Base-by-base conservation (phyloP, 495 filamentous ascomycete genomes). In the Chaetomium fimeti region DNA sequence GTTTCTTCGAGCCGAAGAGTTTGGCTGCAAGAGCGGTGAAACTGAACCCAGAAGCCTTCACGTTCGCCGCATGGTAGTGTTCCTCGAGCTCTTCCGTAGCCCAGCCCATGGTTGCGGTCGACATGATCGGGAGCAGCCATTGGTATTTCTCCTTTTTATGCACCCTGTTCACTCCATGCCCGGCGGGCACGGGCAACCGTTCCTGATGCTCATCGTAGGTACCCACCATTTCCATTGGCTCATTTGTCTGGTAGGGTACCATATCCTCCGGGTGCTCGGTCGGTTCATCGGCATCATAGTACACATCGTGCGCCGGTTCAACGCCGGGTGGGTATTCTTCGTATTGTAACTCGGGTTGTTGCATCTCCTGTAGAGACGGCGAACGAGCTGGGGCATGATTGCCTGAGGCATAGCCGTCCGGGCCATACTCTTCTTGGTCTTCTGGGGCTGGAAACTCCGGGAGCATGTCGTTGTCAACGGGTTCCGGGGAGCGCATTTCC, bases 111-210 rank as follows among this genome's bases (percentile, higher is more conserved):
- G 64, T 66, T 2, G 64, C 64, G 4, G 52, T 42, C 16, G 58
- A 25, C 64, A 66, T 61, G 16, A 66, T 13, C 25, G 64, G 64
- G 16, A 66, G 58, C 25, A 66, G 32, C 64, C 64, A 66, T 8
- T 57, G 53, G 43, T 66, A 53, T 53, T 57, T 66, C 32, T 66
- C 43, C 22, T 61, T 58, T 18, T 55, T 60, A 22, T 38, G 25
- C 16, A 57, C 54, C 3, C 22, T 18, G 24, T 11, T 9, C 42
- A 0, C 28, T 1, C 27, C 32, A 11, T 36, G 32, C 12, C 32
- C 32, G 8, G 32, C 32, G 3, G 32, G 6, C 32, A 36, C 32
- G 8, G 32, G 5, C 32, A 36, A 1, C 32, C 12, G 32, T 11
- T 36, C n/a, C 38, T 18, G 27, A 3, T 49, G 40, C 22, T 48